Evolutionary conservation across 148 eudicot genomes (phyloP), one percentile per base, ranked within the genome.

Genomic region (Rhododendron molle): DNA sequence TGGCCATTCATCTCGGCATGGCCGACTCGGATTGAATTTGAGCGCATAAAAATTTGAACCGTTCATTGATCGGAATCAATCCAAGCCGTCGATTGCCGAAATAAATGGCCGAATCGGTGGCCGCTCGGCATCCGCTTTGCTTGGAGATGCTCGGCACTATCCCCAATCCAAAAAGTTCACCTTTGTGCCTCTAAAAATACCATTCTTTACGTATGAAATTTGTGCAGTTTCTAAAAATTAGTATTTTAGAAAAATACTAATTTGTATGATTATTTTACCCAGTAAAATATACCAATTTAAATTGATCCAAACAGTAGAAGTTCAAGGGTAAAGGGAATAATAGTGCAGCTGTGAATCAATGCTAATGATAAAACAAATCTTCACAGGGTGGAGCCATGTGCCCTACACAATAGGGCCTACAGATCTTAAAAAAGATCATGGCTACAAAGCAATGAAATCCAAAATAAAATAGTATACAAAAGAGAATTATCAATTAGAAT

Each of bases 351-450:
- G 76, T 71, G 36, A 71, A 32, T 71, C 38, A 71, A 71, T 32
- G 76, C 40, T 32, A 71, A 32, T 71, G 76, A 32, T 71, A 32
- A 54, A 67, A 69, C 76, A 71, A 71, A 71, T 71, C 76, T 71
- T 14, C 76, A 71, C 76, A 71, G 20, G 40, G 52, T 62, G 76
- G 84, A 82, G 84, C 34, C 84, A 38, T 67, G 85, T 83, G 85
- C 76, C 85, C 58, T 69, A 46, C 23, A 8, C 7, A 44, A 28
- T 83, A 83, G 85, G 85, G 14, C 49, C 84, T 60, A 62, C 44
- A n/a, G 74, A 23, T 71, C 84, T 82, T 62, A 12, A 82, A 34
- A 34, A 60, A 38, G 50, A 5, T 82, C 14, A 36, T n/a, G 21
- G 20, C 23, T 47, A 9, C 23, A 80, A 52, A 15, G 26, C 13